phyloP scores from a whole-genome alignment of 768 basidiomycete species.

The Termitomyces heimii region DNA sequence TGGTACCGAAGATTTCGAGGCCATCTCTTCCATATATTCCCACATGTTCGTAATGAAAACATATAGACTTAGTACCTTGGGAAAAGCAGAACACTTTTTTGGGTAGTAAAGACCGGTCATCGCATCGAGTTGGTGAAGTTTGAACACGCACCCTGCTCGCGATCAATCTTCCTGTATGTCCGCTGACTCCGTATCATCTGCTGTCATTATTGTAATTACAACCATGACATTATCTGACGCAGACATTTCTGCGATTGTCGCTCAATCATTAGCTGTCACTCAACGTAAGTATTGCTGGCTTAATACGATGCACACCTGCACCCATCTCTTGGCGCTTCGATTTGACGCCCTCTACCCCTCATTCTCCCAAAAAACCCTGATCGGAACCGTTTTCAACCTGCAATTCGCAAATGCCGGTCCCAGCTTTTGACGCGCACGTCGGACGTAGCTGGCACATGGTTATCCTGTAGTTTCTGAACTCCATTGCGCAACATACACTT shows the following conservation, averaged over 20 bases:
- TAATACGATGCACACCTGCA: not conserved
- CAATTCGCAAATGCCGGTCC: not conserved
- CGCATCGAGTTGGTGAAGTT: not conserved
- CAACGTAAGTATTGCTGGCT: not conserved
- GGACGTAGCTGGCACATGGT: not conserved
- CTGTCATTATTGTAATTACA: not conserved
- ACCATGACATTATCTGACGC: not conserved
- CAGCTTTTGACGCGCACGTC: not conserved
- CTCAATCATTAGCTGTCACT: not conserved
- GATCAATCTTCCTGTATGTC: not conserved
- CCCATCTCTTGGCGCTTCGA: constrained; percentile 6
- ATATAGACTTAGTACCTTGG: not conserved
- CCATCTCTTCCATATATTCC: not conserved
- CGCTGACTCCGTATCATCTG: not conserved
- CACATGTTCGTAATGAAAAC: not conserved
- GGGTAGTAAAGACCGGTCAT: not conserved
- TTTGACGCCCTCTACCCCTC: not conserved
- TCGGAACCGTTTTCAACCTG: not conserved
- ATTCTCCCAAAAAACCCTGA: not conserved
- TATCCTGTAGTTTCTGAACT: not conserved
- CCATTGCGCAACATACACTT: not conserved
- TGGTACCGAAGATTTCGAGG: not conserved
- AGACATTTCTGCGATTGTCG: not conserved
- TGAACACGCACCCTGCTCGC: not conserved
- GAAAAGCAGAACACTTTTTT: not conserved